phyloP scores from a whole-genome alignment of 306 rosid genomes.

The Luffa aegyptiaca region DNA sequence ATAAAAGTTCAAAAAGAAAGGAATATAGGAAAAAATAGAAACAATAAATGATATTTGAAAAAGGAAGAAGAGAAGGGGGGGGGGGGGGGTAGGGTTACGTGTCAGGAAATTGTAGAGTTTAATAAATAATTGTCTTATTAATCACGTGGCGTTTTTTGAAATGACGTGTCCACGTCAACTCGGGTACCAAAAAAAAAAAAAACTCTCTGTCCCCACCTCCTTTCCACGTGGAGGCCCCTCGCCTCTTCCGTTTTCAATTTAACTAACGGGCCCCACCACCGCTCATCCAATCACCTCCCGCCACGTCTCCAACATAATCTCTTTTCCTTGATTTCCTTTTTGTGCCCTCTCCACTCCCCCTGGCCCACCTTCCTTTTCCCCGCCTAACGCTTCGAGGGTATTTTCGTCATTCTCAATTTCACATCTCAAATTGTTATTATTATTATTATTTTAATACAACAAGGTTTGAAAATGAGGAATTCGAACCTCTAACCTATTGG shows the following conservation, averaged over 20 bases:
- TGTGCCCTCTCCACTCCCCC: neutral
- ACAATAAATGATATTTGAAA: neutral
- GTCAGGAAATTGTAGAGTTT: neutral
- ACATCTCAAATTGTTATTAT: no score
- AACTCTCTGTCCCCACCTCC: neutral
- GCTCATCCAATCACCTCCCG: neutral
- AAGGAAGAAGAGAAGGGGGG: neutral
- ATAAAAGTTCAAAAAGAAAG: no score
- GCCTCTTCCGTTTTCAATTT: neutral
- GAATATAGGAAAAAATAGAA: neutral
- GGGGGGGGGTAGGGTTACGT: neutral
- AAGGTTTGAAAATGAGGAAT: no score
- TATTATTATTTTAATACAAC: no score
- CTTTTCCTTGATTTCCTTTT: neutral
- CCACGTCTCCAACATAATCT: neutral
- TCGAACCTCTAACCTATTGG: no score
- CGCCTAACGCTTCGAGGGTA: neutral
- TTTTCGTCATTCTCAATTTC: neutral
- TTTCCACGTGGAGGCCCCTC: slow-evolving; percentile 7
- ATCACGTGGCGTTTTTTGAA: neutral
- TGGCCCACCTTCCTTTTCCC: neutral
- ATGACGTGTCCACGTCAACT: neutral
- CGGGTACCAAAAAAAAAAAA: neutral
- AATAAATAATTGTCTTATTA: slow-evolving; percentile 4
- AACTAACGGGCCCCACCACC: slow-evolving; percentile 1